Percentiles rank a stretch among this genome's conserved stretches.
Evolutionary conservation across 75 land plant species (phyloP).

Genomic region (Picea glauca): DNA sequence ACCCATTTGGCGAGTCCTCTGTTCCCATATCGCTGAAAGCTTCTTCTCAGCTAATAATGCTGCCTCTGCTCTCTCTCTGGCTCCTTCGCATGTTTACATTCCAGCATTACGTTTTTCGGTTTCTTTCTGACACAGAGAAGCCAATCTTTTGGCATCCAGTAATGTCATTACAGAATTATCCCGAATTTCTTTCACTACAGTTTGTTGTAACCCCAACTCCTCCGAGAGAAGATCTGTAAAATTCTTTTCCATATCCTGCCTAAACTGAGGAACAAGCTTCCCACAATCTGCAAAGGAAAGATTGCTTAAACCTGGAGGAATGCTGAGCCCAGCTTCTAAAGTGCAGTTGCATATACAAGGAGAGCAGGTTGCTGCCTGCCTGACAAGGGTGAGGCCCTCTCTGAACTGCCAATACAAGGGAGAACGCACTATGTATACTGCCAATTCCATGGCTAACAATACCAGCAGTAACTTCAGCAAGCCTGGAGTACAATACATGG

Average conservation of each 20-base stretch:
- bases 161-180: conserved; percentile 68
- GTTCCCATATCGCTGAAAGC: conserved; percentile 60
- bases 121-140: conserved; percentile 78
- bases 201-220: conserved; percentile 69
- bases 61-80: conserved; percentile 76
- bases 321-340: background rate
- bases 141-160: conserved; percentile 62
- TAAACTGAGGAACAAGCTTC: conserved; percentile 59
- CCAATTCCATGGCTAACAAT: conserved; percentile 2
- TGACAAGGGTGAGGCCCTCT: background rate
- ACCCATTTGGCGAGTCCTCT: conserved; percentile 64
- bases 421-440: conserved; percentile 10
- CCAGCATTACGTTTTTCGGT: conserved; percentile 86
- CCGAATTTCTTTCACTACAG: conserved; percentile 49
- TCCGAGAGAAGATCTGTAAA: conserved; percentile 67
- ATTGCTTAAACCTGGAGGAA: background rate
- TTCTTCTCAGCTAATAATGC: conserved; percentile 58
- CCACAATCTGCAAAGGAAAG: conserved; percentile 51
- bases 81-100: conserved; percentile 81
- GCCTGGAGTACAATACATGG: background rate
- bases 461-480: conserved; percentile 1
- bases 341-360: conserved; percentile 8
- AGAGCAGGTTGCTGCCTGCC: background rate
- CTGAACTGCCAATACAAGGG: conserved; percentile 11
- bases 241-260: conserved; percentile 68